phyloP scores from a whole-genome alignment of 768 basidiomycete species.

The Roridomyces roridus region DNA sequence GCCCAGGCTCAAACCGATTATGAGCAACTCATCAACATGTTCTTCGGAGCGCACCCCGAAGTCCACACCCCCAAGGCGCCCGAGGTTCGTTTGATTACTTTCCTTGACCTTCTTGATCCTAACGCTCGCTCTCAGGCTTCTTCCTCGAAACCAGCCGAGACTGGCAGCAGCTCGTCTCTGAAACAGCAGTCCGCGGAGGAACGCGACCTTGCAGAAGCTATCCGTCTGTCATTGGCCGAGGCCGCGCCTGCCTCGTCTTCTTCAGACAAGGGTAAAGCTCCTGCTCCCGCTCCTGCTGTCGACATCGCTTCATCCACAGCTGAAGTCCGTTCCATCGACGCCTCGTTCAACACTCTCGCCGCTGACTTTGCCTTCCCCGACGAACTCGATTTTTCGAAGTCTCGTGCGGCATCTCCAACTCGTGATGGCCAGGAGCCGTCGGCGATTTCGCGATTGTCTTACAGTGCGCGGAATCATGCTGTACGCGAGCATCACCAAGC shows the following conservation, averaged over 20 bases:
- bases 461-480: conserved; percentile 62
- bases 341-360: conserved; percentile 43
- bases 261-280: conserved; percentile 43
- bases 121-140: background rate
- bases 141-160: conserved; percentile 1
- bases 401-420: conserved; percentile 34
- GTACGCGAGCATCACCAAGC: conserved; percentile 68
- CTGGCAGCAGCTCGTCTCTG: background rate
- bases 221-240: conserved; percentile 42
- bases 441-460: conserved; percentile 51
- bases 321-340: conserved; percentile 47
- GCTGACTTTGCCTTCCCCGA: conserved; percentile 46
- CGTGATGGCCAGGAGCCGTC: conserved; percentile 24
- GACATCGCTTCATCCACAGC: conserved; percentile 43
- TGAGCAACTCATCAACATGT: conserved; percentile 19
- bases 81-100: conserved; percentile 12
- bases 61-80: background rate
- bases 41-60: conserved; percentile 8
- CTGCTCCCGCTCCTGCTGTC: conserved; percentile 28
- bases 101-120: background rate
- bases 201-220: conserved; percentile 47
- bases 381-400: conserved; percentile 47
- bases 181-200: conserved; percentile 38
- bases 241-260: conserved; percentile 11
- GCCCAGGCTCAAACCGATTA: conserved; percentile 1